Base-by-base conservation (phyloP, 495 filamentous ascomycete genomes). In the Aspergillus heteromorphus region DNA sequence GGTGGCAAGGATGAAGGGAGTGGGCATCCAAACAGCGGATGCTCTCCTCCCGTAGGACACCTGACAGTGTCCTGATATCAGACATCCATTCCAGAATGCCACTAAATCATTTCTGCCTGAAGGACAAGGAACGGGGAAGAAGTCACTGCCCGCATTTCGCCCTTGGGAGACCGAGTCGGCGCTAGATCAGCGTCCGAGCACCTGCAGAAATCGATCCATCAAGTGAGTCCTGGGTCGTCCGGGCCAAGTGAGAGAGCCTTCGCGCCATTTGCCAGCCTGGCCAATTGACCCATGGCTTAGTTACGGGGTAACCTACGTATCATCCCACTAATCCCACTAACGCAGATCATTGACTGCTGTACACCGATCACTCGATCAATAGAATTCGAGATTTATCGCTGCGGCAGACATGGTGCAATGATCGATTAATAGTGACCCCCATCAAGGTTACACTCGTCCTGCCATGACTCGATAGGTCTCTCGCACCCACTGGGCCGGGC, bases 301-400 rank as follows among this genome's bases (percentile, higher is more conserved):
- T n/a, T n/a, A 55, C 49, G 51, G 54, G 43, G 45, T 14, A 49
- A n/a, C n/a, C 54, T 56, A 55, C 53, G 34, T 25, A 56, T 42
- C 43, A 21, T 30, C 19, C 38, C 42, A 59, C 51, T 38, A 14
- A 21, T 30, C 19, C 38, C 42, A 59, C 51, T 38, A 14, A 53
- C 31, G 48, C 49, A 34, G 55, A 53, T 62, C 45, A 50, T 14
- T 29, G 36, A 36, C 27, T 41, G 40, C 47, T 50, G 47, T 52
- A 59, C 60, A 62, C 56, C 53, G 56, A 59, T 31, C 40, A 59
- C 56, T 56, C 29, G 56, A 62, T 54, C 18, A 47, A 55, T 54
- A 55, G 41, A 29, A 40, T 36, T 53, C 40, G 36, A 40, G 25
- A 9, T 31, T 16, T 17, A 4, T 45, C 42, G 7, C 13, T 23